Evolutionary conservation across 768 basidiomycete genomes (phyloP).

Genomic region (Tubosaeta sp.): DNA sequence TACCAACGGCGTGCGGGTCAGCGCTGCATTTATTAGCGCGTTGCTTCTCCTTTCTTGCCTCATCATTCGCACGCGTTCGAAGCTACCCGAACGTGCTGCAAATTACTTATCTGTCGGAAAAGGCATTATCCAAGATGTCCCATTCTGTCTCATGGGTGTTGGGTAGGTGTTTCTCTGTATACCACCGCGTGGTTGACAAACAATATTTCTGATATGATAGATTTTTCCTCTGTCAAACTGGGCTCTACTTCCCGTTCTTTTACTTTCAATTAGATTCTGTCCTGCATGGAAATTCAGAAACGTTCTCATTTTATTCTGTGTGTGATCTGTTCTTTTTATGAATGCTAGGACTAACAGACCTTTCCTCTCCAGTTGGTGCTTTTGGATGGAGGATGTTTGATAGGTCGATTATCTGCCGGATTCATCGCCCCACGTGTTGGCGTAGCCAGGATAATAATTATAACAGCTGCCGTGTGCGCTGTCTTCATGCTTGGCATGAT

Average conservation of each 20-base stretch:
- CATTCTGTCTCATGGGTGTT: constrained; percentile 12
- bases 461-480: constrained; percentile 29
- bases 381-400: constrained; percentile 45
- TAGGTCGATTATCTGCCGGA: constrained; percentile 49
- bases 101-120: constrained; percentile 16
- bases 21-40: constrained; percentile 39
- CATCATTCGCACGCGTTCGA: constrained; percentile 38
- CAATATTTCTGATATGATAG: constrained; percentile 1
- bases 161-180: constrained; percentile 15
- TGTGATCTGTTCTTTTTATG: constrained; percentile 1
- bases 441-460: constrained; percentile 38
- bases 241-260: constrained; percentile 49
- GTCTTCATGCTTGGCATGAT: constrained; percentile 43
- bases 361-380: too few relatives aligned
- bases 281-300: constrained; percentile 39
- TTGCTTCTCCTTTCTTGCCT: constrained; percentile 33
- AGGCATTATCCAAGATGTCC: constrained; percentile 11
- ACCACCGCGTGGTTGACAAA: neutral
- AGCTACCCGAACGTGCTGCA: constrained; percentile 18
- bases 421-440: constrained; percentile 42
- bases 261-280: constrained; percentile 54
- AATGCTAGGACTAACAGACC: neutral
- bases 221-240: constrained; percentile 28
- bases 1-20: constrained; percentile 44
- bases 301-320: constrained; percentile 56